Conservation (phyloP, 129 eudicot genomes). For the Artemisia tridentata region DNA sequence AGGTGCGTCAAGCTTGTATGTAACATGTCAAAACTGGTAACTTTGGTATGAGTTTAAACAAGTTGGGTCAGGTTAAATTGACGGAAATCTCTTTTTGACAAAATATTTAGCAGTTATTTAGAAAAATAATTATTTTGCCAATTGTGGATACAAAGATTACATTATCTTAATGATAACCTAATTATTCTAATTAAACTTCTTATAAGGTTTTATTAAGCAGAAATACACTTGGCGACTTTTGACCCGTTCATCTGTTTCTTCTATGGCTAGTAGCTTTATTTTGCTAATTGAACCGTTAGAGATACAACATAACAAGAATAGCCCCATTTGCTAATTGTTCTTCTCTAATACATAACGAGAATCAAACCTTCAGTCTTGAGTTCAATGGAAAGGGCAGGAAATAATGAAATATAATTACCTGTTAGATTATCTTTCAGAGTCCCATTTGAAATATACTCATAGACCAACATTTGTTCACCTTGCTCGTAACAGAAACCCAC, state of each 20-base stretch:
- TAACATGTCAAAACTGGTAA: too few species aligned
- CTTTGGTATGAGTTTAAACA: too few species aligned
- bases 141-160: too few species aligned
- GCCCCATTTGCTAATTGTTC: background rate
- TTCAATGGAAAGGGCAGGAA: background rate
- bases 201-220: too few species aligned
- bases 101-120: too few species aligned
- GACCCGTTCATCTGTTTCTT: background rate
- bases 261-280: background rate
- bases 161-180: too few species aligned
- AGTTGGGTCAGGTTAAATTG: too few species aligned
- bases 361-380: background rate
- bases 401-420: slow-evolving; percentile 43
- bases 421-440: slow-evolving; percentile 64
- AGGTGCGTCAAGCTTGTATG: too few species aligned
- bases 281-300: background rate
- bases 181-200: too few species aligned
- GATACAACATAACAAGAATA: background rate
- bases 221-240: background rate
- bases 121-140: too few species aligned
- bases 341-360: too few species aligned
- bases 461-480: slow-evolving; percentile 86
- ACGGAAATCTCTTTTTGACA: too few species aligned
- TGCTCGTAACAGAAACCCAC: slow-evolving; percentile 92
- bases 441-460: slow-evolving; percentile 78